Evolutionary conservation across 768 basidiomycete genomes (phyloP).

Genomic region (Phanerochaete carnosa): DNA sequence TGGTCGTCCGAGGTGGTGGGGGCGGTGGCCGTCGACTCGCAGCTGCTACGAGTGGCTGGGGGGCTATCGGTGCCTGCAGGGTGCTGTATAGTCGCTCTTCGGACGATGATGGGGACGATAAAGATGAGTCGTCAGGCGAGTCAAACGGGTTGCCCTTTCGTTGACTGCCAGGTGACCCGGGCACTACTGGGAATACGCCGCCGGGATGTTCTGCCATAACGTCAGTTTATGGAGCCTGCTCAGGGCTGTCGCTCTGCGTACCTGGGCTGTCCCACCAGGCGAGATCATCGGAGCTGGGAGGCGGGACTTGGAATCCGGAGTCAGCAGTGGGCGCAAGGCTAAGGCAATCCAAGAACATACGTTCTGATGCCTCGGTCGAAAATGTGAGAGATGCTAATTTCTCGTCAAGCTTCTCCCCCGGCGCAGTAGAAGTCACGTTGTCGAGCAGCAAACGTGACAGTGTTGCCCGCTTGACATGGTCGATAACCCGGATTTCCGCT

Average conservation of each 20-base stretch:
- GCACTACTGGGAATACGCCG: constrained; percentile 45
- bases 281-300: constrained; percentile 72
- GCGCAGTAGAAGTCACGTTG: constrained; percentile 54
- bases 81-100: constrained; percentile 85
- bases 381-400: constrained; percentile 61
- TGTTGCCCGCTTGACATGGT: constrained; percentile 67
- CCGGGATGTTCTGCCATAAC: constrained; percentile 49
- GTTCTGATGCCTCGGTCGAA: constrained; percentile 37
- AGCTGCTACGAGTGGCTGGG: constrained; percentile 17
- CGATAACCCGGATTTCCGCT: constrained; percentile 74
- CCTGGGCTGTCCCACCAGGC: constrained; percentile 82
- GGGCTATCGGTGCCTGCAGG: constrained; percentile 64
- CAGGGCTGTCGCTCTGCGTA: constrained; percentile 25
- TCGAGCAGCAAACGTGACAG: constrained; percentile 69
- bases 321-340: not conserved
- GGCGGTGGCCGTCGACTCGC: constrained; percentile 39
- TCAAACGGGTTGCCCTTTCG: constrained; percentile 66
- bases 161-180: constrained; percentile 9
- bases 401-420: constrained; percentile 68
- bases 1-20: constrained; percentile 37
- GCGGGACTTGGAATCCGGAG: constrained; percentile 56
- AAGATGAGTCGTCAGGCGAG: constrained; percentile 57
- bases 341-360: constrained; percentile 32
- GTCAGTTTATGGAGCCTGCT: constrained; percentile 3
- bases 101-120: constrained; percentile 76